Evolutionary conservation across 108 stramenopile genomes (phyloP).

Genomic region (Skeletonema marinoi): DNA sequence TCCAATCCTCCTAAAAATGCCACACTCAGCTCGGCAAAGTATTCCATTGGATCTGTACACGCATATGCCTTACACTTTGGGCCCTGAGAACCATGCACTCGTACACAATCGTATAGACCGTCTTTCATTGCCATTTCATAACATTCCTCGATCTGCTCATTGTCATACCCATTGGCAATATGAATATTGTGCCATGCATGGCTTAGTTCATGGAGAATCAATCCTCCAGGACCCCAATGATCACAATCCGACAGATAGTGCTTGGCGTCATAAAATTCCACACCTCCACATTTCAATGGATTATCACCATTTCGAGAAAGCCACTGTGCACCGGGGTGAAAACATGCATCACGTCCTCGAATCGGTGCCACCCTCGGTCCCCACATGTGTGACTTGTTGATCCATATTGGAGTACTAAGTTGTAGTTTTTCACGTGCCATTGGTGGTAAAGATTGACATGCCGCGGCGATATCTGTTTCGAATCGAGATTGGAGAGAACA

Average conservation of each 20-base stretch:
- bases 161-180: constrained; percentile 73
- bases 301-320: constrained; percentile 62
- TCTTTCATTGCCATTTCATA: constrained; percentile 83
- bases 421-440: constrained; percentile 52
- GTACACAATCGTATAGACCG: constrained; percentile 79
- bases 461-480: constrained; percentile 55
- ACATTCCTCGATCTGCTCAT: constrained; percentile 65
- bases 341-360: constrained; percentile 58
- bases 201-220: constrained; percentile 80
- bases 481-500: constrained; percentile 34
- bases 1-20: constrained; percentile 83
- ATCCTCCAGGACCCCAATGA: constrained; percentile 82
- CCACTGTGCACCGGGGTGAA: constrained; percentile 72
- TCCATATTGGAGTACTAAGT: constrained; percentile 67
- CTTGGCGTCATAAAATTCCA: constrained; percentile 66
- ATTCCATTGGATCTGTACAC: constrained; percentile 85
- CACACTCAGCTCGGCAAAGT: constrained; percentile 88
- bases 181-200: constrained; percentile 86
- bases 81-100: constrained; percentile 65
- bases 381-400: constrained; percentile 64
- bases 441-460: constrained; percentile 49
- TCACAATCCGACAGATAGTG: constrained; percentile 67
- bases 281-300: constrained; percentile 60
- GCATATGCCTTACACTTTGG: constrained; percentile 78
- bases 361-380: constrained; percentile 74